phyloP scores from a whole-genome alignment of 2,329 filamentous ascomycete species.

The Fusarium keratoplasticum region DNA sequence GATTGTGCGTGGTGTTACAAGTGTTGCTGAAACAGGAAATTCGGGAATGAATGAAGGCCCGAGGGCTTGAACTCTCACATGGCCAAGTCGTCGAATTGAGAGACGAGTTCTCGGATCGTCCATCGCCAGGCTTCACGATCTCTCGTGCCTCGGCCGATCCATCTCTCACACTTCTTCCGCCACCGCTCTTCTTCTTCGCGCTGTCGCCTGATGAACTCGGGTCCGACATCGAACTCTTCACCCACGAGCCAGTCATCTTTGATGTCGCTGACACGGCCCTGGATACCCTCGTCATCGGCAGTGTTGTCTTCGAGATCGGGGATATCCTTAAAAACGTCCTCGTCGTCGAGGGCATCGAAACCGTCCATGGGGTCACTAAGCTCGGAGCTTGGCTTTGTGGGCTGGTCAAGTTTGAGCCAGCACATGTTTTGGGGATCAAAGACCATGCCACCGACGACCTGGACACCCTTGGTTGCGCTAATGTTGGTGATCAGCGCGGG shows the following conservation, averaged over 20 bases:
- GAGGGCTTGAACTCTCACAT: constrained; percentile 42
- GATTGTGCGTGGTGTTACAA: constrained; percentile 42
- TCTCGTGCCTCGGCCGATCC: constrained; percentile 73
- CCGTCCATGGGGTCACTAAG: constrained; percentile 69
- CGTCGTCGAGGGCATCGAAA: constrained; percentile 81
- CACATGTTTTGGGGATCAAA: constrained; percentile 98
- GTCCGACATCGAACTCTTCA: constrained; percentile 97
- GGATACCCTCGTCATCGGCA: constrained; percentile 61
- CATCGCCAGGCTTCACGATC: constrained; percentile 79
- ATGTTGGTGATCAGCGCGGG: constrained; percentile 93
- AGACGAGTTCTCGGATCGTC: constrained; percentile 74
- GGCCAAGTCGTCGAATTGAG: constrained; percentile 55
- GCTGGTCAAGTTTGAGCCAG: constrained; percentile 83
- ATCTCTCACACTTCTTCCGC: constrained; percentile 87
- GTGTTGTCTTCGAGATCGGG: constrained; percentile 84
- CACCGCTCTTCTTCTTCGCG: constrained; percentile 92
- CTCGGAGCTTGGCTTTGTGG: constrained; percentile 60
- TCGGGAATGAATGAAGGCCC: constrained; percentile 28
- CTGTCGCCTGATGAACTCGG: constrained; percentile 90
- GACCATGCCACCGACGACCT: constrained; percentile 97
- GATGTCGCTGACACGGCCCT: constrained; percentile 68
- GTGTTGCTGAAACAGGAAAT: constrained; percentile 33
- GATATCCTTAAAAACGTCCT: constrained; percentile 95
- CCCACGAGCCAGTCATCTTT: constrained; percentile 87
- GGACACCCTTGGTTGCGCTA: constrained; percentile 83